A percentile compares a stretch with the other conserved stretches of the same genome.
Evolutionary conservation across 2,329 filamentous ascomycete species (phyloP).

Genomic region (Aspergillus novoparasiticus): DNA sequence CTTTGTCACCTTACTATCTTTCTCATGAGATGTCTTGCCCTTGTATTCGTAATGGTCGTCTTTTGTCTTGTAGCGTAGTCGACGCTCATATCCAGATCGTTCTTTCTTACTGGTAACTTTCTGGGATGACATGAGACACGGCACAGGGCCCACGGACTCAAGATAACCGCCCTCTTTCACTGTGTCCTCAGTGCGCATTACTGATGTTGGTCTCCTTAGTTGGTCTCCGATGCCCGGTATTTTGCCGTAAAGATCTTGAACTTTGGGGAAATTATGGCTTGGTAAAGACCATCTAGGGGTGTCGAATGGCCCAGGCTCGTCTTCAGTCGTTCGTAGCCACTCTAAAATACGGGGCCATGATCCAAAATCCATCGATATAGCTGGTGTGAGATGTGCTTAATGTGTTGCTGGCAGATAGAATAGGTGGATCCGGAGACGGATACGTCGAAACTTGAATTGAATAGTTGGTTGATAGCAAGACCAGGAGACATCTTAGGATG

Average conservation of each 20-base stretch:
- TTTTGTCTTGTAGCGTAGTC: slow-evolving; percentile 58
- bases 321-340: not conserved
- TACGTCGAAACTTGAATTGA: not conserved
- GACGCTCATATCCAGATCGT: slow-evolving; percentile 49
- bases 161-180: not conserved
- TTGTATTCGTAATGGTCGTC: slow-evolving; percentile 58
- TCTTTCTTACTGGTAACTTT: not conserved
- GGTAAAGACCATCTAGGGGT: not conserved
- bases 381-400: not conserved
- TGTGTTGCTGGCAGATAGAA: not conserved
- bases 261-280: not conserved
- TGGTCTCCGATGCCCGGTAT: not conserved
- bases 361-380: not conserved
- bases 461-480: not conserved
- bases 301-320: not conserved
- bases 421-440: not conserved
- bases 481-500: no score
- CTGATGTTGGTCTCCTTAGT: not conserved
- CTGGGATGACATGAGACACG: not conserved
- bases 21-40: slow-evolving; percentile 1
- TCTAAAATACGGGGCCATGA: not conserved
- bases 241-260: not conserved
- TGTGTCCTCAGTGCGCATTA: not conserved
- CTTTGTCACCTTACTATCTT: slow-evolving; percentile 6
- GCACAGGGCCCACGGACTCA: not conserved